These are phyloP conservation scores for Podospora bellae-mahoneyi DNA, from an alignment of 495 filamentous ascomycete genomes.

Conservation along the genomic window DNA sequence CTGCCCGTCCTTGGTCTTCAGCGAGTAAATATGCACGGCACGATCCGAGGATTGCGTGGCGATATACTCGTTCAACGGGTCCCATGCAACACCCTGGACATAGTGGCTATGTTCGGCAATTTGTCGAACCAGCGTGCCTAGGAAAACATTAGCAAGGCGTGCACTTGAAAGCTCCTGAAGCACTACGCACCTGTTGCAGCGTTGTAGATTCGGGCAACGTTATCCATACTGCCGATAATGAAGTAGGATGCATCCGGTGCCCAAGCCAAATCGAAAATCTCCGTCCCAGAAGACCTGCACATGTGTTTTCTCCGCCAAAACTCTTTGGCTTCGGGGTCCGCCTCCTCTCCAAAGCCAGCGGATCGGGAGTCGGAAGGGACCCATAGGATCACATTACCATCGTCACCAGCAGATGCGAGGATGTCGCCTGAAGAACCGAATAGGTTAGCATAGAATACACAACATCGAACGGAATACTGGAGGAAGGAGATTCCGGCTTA, in stretches of 20 bases:
- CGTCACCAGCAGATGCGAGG: conserved; percentile 91
- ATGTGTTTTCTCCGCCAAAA: conserved; percentile 96
- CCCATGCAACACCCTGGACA: conserved; percentile 98
- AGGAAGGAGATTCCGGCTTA: conserved; percentile 33
- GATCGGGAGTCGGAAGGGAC: conserved; percentile 72
- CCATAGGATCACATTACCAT: conserved; percentile 95
- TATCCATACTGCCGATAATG: conserved; percentile 99
- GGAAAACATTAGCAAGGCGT: conserved; percentile 14
- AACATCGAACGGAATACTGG: neutral
- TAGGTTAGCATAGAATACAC: conserved; percentile 19
- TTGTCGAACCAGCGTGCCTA: conserved; percentile 86
- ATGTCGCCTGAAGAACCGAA: conserved; percentile 66
- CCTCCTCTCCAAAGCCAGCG: conserved; percentile 69
- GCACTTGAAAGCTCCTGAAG: neutral
- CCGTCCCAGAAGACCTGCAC: conserved; percentile 85
- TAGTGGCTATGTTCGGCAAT: conserved; percentile 99
- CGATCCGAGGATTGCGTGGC: conserved; percentile 97
- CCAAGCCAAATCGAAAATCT: conserved; percentile 98
- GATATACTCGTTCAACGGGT: conserved; percentile 95
- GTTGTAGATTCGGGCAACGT: conserved; percentile 95
- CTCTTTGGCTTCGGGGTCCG: conserved; percentile 81
- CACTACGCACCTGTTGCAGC: conserved; percentile 70
- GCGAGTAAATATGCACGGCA: conserved; percentile 92
- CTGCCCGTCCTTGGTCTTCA: conserved; percentile 95
- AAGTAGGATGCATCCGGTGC: conserved; percentile 94